These are phyloP conservation scores for Coemansia reversa DNA, from an alignment of 192 early-diverging fungal species.

Conservation along the genomic window DNA sequence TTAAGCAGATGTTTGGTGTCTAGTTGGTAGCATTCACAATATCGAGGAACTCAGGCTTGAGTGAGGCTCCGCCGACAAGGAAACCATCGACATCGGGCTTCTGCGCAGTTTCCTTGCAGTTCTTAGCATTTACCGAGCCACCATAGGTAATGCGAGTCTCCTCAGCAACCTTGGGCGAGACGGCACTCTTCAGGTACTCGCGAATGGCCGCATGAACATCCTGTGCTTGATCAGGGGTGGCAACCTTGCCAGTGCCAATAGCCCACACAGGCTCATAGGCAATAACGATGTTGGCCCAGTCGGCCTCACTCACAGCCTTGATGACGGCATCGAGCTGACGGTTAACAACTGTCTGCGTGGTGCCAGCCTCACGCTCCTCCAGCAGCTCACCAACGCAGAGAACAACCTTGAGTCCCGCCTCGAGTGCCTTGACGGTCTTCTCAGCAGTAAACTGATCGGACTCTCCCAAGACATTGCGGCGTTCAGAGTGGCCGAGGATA, in stretches of 20 bases:
- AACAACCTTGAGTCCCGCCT: constrained; percentile 86
- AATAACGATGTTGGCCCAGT: constrained; percentile 94
- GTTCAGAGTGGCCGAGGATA: constrained; percentile 98
- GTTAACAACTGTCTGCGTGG: constrained; percentile 83
- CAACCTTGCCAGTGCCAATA: constrained; percentile 98
- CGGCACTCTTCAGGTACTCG: constrained; percentile 79
- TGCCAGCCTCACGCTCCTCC: constrained; percentile 86
- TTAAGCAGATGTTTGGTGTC: neutral
- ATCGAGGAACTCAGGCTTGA: constrained; percentile 85
- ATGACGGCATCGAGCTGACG: constrained; percentile 87
- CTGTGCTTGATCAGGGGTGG: constrained; percentile 93
- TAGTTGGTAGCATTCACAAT: constrained; percentile 59
- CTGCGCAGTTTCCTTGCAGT: constrained; percentile 75
- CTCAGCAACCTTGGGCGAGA: constrained; percentile 82
- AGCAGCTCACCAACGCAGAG: constrained; percentile 96
- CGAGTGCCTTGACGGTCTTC: constrained; percentile 87
- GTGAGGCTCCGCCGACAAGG: constrained; percentile 97
- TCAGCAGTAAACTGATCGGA: constrained; percentile 84
- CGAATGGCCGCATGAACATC: constrained; percentile 91
- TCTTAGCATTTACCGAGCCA: constrained; percentile 89
- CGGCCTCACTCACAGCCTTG: constrained; percentile 60
- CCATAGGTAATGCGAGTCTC: constrained; percentile 94
- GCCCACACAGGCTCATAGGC: constrained; percentile 99
- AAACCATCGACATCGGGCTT: constrained; percentile 97
- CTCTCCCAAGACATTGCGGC: constrained; percentile 90